Conservation (phyloP, 2,329 filamentous ascomycete genomes). For the Paraconiothyrium sp. region DNA sequence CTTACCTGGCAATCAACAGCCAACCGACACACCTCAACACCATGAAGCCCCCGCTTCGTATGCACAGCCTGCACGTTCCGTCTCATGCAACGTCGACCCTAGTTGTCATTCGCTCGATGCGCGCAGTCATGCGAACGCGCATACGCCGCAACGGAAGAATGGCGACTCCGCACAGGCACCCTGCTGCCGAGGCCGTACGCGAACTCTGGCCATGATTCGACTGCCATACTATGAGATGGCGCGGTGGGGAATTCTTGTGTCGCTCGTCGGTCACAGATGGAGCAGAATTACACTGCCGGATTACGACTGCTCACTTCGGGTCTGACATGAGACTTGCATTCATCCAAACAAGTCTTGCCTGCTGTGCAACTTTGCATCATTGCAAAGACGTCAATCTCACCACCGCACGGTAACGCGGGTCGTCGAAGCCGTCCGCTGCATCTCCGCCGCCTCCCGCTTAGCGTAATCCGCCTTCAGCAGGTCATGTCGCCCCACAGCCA, state of each 20-base stretch:
- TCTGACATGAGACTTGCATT: slow-evolving; percentile 29
- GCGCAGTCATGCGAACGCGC: slow-evolving; percentile 48
- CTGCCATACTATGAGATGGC: slow-evolving; percentile 37
- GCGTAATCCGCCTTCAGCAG: slow-evolving; percentile 25
- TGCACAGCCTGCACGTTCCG: slow-evolving; percentile 42
- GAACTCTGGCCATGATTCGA: slow-evolving; percentile 36
- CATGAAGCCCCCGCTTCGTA: slow-evolving; percentile 38
- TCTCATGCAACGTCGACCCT: slow-evolving; percentile 25
- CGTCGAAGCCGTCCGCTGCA: slow-evolving; percentile 42
- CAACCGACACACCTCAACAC: slow-evolving; percentile 29
- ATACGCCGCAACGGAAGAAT: slow-evolving; percentile 29
- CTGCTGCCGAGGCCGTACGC: slow-evolving; percentile 26
- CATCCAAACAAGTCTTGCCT: slow-evolving; percentile 13
- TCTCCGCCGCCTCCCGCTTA: slow-evolving; percentile 45
- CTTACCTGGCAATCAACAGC: slow-evolving; percentile 22
- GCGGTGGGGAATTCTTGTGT: slow-evolving; percentile 21
- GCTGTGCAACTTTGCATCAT: slow-evolving; percentile 27
- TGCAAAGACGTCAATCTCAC: slow-evolving; percentile 13
- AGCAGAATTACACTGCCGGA: slow-evolving; percentile 1
- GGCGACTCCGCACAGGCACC: slow-evolving; percentile 20
- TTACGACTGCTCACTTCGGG: slow-evolving; percentile 16
- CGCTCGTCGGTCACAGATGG: background rate
- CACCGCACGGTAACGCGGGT: slow-evolving; percentile 16
- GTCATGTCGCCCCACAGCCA: slow-evolving; percentile 30
- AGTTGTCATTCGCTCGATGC: slow-evolving; percentile 39